Evolutionary conservation across 164 flowering plant genomes (phyloP).

Genomic region (Tinospora cordifolia): DNA sequence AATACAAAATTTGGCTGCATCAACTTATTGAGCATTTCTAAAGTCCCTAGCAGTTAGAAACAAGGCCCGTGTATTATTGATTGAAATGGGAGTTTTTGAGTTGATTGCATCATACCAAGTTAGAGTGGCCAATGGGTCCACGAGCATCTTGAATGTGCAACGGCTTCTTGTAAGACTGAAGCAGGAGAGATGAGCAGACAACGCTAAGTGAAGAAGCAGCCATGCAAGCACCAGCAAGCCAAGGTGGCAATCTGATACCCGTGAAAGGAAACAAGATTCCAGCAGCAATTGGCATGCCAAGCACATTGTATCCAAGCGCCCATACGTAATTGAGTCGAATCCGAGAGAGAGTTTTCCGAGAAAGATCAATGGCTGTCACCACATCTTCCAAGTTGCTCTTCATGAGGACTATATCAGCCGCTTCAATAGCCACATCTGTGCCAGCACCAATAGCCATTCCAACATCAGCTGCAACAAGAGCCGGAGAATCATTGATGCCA

Average conservation of each 20-base stretch:
- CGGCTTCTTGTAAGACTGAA: constrained; percentile 83
- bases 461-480: constrained; percentile 86
- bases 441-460: constrained; percentile 99
- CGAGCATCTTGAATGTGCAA: constrained; percentile 28
- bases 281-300: constrained; percentile 84
- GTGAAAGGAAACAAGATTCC: constrained; percentile 74
- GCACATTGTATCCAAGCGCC: constrained; percentile 93
- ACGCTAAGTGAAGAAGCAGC: constrained; percentile 92
- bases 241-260: constrained; percentile 81
- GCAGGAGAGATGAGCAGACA: constrained; percentile 78
- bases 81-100: background rate
- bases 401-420: constrained; percentile 86
- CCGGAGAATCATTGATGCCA: constrained; percentile 92
- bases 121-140: constrained; percentile 17
- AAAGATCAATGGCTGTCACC: constrained; percentile 82
- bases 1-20: background rate
- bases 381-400: constrained; percentile 90
- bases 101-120: constrained; percentile 13
- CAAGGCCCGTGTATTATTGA: too few relatives aligned
- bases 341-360: constrained; percentile 66
- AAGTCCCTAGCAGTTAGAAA: background rate
- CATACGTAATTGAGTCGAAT: constrained; percentile 79
- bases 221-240: constrained; percentile 98
- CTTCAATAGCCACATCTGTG: constrained; percentile 87
- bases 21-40: background rate